Percentiles rank a stretch among this genome's conserved stretches.
Evolutionary conservation across 2,329 filamentous ascomycete genomes (phyloP).

Genomic region (Calonectria pteridis): DNA sequence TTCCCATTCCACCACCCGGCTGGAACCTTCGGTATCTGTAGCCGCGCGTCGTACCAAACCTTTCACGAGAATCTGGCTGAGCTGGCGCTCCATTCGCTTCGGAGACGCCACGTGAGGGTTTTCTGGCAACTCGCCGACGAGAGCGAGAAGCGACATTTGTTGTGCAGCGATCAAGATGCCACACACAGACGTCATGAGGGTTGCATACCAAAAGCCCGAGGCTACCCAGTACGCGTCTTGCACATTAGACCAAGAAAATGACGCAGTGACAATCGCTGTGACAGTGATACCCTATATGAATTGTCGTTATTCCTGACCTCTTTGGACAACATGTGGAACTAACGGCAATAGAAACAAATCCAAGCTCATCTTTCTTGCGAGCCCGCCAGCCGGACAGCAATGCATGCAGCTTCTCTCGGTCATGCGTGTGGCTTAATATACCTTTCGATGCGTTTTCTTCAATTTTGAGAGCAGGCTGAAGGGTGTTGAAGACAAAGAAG

Average conservation of each 20-base stretch:
- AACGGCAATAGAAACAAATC: constrained; percentile 12
- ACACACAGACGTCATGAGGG: constrained; percentile 9
- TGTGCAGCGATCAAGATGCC: constrained; percentile 11
- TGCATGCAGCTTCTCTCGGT: not conserved
- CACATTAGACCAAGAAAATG: constrained; percentile 8
- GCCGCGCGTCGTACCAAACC: not conserved
- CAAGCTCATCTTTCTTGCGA: constrained; percentile 12
- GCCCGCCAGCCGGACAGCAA: not conserved
- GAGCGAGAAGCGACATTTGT: constrained; percentile 12
- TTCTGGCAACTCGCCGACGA: constrained; percentile 4
- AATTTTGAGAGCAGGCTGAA: constrained; percentile 1
- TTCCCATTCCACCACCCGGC: not conserved
- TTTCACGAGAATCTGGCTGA: not conserved
- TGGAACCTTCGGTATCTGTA: not conserved
- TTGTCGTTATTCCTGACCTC: not conserved
- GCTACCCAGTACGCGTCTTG: constrained; percentile 7
- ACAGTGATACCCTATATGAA: not conserved
- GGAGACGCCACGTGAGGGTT: not conserved
- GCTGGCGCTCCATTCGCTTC: not conserved
- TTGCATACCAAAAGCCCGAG: constrained; percentile 2
- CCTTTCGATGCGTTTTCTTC: not conserved
- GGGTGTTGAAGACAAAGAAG: constrained; percentile 8
- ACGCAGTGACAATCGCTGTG: constrained; percentile 6
- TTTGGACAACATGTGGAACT: not conserved
- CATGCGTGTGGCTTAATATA: not conserved